A percentile compares a stretch with the other conserved stretches of the same genome.
Evolutionary conservation across 305 asterid genomes (phyloP).

Genomic region (Withania somnifera): DNA sequence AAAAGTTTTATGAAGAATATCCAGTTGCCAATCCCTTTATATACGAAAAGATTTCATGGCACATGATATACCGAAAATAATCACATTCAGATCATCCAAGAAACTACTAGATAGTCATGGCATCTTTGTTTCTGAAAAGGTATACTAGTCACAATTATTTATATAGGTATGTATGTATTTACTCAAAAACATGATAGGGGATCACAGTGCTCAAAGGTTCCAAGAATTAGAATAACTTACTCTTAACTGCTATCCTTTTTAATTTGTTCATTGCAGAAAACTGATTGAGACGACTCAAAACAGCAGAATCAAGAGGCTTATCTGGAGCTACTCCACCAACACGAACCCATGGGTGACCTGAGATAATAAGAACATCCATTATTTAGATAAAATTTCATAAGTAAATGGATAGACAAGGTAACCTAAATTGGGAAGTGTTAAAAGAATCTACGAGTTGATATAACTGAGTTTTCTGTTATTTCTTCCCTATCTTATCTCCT

Average conservation of each 20-base stretch:
- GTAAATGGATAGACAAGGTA: background rate
- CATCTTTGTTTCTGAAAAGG: background rate
- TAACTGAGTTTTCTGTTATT: background rate
- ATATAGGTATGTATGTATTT: too few relatives aligned
- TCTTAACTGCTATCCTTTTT: constrained; percentile 77
- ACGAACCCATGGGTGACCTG: constrained; percentile 90
- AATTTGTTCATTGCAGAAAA: constrained; percentile 84
- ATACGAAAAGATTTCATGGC: too few relatives aligned
- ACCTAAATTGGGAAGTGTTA: background rate
- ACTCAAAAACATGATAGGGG: too few relatives aligned
- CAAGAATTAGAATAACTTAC: constrained; percentile 26
- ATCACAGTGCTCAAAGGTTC: background rate
- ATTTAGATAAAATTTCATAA: background rate
- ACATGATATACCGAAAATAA: too few relatives aligned
- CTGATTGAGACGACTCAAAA: constrained; percentile 62
- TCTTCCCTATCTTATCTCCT: background rate
- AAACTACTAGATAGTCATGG: background rate
- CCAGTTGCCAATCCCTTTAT: too few relatives aligned
- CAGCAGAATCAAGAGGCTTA: constrained; percentile 86
- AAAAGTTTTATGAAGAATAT: background rate
- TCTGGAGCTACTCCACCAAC: constrained; percentile 68
- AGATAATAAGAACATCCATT: background rate
- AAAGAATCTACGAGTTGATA: background rate
- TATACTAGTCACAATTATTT: too few relatives aligned
- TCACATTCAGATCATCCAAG: too few relatives aligned